Conservation (phyloP, 129 eudicot species). For the Pulicaria dysenterica region DNA sequence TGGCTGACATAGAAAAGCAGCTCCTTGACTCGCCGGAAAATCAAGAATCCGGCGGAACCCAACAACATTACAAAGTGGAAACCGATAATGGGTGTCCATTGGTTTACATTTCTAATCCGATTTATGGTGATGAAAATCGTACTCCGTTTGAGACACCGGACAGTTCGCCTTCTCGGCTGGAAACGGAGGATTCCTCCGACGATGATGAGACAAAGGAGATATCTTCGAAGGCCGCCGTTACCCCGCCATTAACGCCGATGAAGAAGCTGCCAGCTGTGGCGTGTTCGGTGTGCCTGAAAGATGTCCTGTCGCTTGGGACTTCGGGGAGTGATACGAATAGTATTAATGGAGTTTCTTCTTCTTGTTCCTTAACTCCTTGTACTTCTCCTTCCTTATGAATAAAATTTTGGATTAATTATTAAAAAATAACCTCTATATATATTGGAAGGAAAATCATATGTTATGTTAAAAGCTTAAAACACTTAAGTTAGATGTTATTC, state of each 20-base stretch:
- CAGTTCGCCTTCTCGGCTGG: conserved; percentile 71
- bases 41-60: conserved; percentile 32
- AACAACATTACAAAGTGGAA: conserved; percentile 12
- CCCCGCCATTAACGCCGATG: conserved; percentile 58
- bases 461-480: not conserved
- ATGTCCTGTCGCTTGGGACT: conserved; percentile 47
- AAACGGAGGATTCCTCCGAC: conserved; percentile 36
- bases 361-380: conserved; percentile 54
- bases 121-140: conserved; percentile 47
- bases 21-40: conserved; percentile 20
- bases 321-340: conserved; percentile 59
- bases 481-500: not conserved
- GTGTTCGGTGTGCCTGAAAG: conserved; percentile 45
- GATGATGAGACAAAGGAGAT: conserved; percentile 28
- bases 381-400: conserved; percentile 79
- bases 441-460: not conserved
- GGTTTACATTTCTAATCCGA: conserved; percentile 79
- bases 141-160: conserved; percentile 86
- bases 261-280: conserved; percentile 58
- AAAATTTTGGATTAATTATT: not conserved
- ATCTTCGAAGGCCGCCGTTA: conserved; percentile 24
- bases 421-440: not conserved
- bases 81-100: conserved; percentile 33
- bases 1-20: conserved; percentile 50
- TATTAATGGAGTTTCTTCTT: conserved; percentile 48